phyloP scores from a whole-genome alignment of 2,329 filamentous ascomycete species.

The Elsinoe perseae region DNA sequence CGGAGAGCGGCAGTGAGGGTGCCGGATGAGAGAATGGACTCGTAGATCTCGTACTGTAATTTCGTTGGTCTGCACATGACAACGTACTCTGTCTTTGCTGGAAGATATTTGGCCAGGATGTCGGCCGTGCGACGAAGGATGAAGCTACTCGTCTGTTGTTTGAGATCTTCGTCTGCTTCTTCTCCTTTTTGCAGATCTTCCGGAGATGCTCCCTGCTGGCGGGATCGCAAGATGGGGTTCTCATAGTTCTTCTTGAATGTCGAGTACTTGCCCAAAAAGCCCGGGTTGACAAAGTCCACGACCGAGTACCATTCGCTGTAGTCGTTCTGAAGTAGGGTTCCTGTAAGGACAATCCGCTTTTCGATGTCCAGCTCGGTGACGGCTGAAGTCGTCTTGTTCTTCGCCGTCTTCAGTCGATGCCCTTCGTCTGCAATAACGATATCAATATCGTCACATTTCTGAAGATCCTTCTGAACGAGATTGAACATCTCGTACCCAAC shows the following conservation, averaged over 20 bases:
- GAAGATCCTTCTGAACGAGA: slow-evolving; percentile 56
- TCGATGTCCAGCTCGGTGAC: slow-evolving; percentile 57
- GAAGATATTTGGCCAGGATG: slow-evolving; percentile 57
- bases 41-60: slow-evolving; percentile 54
- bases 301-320: slow-evolving; percentile 60
- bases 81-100: slow-evolving; percentile 60
- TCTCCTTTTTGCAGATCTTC: slow-evolving; percentile 58
- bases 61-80: slow-evolving; percentile 57
- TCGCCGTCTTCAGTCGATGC: slow-evolving; percentile 59
- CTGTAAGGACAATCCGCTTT: slow-evolving; percentile 55
- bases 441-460: slow-evolving; percentile 56
- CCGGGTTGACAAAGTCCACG: slow-evolving; percentile 62
- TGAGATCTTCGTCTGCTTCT: slow-evolving; percentile 53
- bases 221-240: slow-evolving; percentile 54
- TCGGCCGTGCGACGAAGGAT: slow-evolving; percentile 60
- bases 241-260: slow-evolving; percentile 60
- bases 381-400: slow-evolving; percentile 59
- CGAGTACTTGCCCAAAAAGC: slow-evolving; percentile 53
- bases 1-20: slow-evolving; percentile 56
- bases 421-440: slow-evolving; percentile 65
- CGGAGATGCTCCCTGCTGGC: slow-evolving; percentile 54
- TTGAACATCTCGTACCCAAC: slow-evolving; percentile 65
- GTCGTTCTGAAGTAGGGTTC: slow-evolving; percentile 62
- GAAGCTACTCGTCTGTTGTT: slow-evolving; percentile 53
- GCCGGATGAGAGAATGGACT: slow-evolving; percentile 56